Conservation (phyloP, 2,329 filamentous ascomycete genomes). For the Beauveria sp. region DNA sequence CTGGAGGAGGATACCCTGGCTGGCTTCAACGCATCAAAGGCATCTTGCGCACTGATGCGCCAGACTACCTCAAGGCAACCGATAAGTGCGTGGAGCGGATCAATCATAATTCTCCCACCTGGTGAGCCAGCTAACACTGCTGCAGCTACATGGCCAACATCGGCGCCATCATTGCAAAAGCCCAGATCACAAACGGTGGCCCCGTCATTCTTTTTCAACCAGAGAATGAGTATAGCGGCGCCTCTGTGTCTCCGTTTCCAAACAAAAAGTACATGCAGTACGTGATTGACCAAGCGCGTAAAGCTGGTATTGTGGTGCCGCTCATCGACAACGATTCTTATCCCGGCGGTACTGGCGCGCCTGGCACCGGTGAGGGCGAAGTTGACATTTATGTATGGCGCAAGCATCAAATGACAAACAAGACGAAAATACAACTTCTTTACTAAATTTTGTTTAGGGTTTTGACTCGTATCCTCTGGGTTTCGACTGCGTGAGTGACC, state of each 20-base stretch:
- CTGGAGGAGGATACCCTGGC: conserved; percentile 72
- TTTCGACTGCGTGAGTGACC: conserved; percentile 39
- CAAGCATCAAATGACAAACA: no score
- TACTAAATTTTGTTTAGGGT: conserved; percentile 26
- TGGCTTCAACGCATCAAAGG: conserved; percentile 67
- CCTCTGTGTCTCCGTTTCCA: conserved; percentile 46
- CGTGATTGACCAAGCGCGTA: conserved; percentile 59
- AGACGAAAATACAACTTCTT: no score
- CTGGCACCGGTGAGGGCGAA: conserved; percentile 48
- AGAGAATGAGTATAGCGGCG: conserved; percentile 69
- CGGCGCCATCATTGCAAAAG: conserved; percentile 59
- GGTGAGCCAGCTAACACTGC: not conserved
- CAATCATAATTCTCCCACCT: not conserved
- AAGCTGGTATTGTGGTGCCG: conserved; percentile 65
- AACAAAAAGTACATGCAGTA: conserved; percentile 63
- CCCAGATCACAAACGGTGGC: conserved; percentile 76
- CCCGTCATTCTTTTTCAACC: conserved; percentile 73
- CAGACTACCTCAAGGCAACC: conserved; percentile 58
- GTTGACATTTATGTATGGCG: conserved; percentile 47
- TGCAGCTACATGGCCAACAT: conserved; percentile 53
- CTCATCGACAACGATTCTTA: conserved; percentile 67
- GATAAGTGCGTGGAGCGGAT: conserved; percentile 42
- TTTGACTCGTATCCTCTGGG: conserved; percentile 57
- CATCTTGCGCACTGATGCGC: conserved; percentile 53
- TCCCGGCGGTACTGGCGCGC: conserved; percentile 53